Evolutionary conservation across 495 filamentous ascomycete species (phyloP), one percentile per base, ranked within the genome.

Genomic region (Penicillium chermesinum): DNA sequence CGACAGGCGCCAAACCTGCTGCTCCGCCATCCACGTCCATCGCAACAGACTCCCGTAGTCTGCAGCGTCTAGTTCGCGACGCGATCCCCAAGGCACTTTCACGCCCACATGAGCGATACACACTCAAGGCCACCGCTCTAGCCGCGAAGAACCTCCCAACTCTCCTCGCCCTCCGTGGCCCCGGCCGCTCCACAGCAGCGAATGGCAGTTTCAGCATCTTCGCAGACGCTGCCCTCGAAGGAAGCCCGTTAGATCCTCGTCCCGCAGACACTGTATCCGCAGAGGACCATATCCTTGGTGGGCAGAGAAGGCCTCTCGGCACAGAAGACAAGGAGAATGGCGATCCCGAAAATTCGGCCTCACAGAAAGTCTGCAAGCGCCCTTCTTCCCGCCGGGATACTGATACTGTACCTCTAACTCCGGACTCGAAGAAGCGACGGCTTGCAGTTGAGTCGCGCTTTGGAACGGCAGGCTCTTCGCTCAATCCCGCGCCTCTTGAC

Each of bases 171-270:
- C 69, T 83, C 15, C 75, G 86, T 2, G 89, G 89, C 4, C 65
- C 81, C 0, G 84, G 80, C 0, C 71, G 84, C 17, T 82, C 75
- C 7, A 86, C 85, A 53, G 71, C 73, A 2, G 83, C 87, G 2
- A 79, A 78, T 7, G 89, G 88, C 1, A 88, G 85, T 8, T 95
- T 87, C 77, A 77, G 84, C 43, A 74, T 89, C 3, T 95, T 93
- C 54, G 79, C 82, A 2, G 83, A 86, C 46, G 77, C 80, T 21
- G 78, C 70, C 16, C 53, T 75, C 15, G 77, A 75, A 40, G 77
- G 77, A 38, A 80, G 72, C 18, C 82, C 82, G 17, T 50, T 88
- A 37, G 78, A 83, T 41, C 66, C 73, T 20, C 61, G 72, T 53
- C 69, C 63, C 7, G 57, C 70, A 10, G 62, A 61, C 22, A 70